Evolutionary conservation across 345 rosid genomes (phyloP).

Genomic region (Linum usitatissimum): DNA sequence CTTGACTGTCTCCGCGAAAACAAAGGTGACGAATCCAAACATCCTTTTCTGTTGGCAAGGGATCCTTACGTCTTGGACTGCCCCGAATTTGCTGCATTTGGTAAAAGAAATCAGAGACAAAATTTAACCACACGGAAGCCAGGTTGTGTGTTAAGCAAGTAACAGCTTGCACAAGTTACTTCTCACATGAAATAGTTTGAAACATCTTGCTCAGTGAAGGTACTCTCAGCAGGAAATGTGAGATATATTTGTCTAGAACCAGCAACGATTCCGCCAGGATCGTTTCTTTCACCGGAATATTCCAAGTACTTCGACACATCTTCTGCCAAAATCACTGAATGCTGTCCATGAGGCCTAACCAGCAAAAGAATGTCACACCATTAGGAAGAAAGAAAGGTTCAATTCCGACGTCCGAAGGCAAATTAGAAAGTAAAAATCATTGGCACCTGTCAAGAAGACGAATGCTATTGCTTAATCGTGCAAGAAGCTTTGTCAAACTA

Average conservation of each 20-base stretch:
- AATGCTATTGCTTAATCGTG: constrained; percentile 70
- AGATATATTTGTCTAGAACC: constrained; percentile 87
- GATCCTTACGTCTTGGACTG: constrained; percentile 89
- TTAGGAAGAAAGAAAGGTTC: neutral
- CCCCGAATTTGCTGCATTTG: constrained; percentile 52
- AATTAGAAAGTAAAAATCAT: neutral
- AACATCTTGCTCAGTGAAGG: constrained; percentile 75
- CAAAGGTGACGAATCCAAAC: constrained; percentile 93
- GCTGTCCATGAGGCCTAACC: constrained; percentile 92
- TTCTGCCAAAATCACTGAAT: constrained; percentile 73
- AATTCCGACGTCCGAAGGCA: no score
- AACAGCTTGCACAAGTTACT: neutral
- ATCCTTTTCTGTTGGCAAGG: constrained; percentile 90
- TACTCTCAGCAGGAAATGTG: constrained; percentile 90
- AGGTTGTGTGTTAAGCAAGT: neutral
- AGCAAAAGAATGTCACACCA: neutral
- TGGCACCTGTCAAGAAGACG: constrained; percentile 74
- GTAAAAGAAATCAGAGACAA: no score
- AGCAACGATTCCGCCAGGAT: constrained; percentile 45
- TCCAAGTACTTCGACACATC: constrained; percentile 62
- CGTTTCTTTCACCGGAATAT: constrained; percentile 38
- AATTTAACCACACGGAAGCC: neutral
- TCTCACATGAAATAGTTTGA: constrained; percentile 63
- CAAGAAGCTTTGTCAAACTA: constrained; percentile 88
- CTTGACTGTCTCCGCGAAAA: constrained; percentile 54